A percentile compares a stretch with the other conserved stretches of the same genome.
These are phyloP conservation scores for Trypanosoma platydactyli DNA, from an alignment of 208 protist species.

Conservation along the genomic window DNA sequence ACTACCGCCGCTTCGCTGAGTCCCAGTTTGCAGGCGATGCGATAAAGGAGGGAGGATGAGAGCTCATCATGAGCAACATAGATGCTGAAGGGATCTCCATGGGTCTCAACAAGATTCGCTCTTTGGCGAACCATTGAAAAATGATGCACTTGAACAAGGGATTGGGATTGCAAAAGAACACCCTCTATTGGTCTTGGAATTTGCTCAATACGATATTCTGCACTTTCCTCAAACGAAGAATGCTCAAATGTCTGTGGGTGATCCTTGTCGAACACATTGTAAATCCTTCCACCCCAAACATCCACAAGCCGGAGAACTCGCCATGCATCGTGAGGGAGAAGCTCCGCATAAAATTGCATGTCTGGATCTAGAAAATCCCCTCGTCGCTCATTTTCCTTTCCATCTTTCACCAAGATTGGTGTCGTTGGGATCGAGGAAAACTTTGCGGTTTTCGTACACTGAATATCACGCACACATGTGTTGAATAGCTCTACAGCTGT, in stretches of 20 bases:
- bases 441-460: conserved; percentile 30
- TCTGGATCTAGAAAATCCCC: conserved; percentile 14
- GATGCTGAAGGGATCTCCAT: conserved; percentile 86
- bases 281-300: conserved; percentile 82
- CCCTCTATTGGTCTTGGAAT: conserved; percentile 56
- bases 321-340: conserved; percentile 56
- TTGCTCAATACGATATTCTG: conserved; percentile 84
- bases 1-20: conserved; percentile 61
- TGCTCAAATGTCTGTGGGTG: conserved; percentile 63
- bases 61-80: conserved; percentile 67
- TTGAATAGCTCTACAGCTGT: conserved; percentile 63
- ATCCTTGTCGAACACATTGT: conserved; percentile 81
- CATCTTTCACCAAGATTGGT: conserved; percentile 14
- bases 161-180: conserved; percentile 49
- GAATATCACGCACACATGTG: conserved; percentile 64
- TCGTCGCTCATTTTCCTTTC: conserved; percentile 22
- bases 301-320: conserved; percentile 76
- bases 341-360: conserved; percentile 37
- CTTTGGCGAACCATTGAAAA: conserved; percentile 73
- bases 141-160: conserved; percentile 74
- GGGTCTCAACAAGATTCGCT: conserved; percentile 64
- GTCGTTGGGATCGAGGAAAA: conserved; percentile 15
- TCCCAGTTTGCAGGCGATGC: conserved; percentile 76
- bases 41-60: conserved; percentile 47
- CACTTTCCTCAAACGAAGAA: conserved; percentile 86